Evolutionary conservation across 352 stramenopile species (phyloP), one percentile per base, ranked within the genome.

Genomic region (Globisporangium viniferum): DNA sequence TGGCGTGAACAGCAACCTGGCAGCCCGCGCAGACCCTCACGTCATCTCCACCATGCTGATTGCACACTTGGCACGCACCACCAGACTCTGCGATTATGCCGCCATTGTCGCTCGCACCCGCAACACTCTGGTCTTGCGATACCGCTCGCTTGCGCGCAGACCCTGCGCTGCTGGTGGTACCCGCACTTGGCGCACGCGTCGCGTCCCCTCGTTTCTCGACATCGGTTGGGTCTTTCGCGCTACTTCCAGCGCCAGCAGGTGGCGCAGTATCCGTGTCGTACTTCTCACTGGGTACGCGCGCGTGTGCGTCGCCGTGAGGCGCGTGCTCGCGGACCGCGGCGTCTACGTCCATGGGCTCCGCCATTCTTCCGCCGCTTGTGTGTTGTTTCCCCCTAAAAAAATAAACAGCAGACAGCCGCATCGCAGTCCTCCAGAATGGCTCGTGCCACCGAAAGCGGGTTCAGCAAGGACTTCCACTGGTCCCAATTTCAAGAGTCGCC

Each of bases 21-120:
- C 80, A 88, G 35, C 59, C 62, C 1, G 22, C 24, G 22, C 80
- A 88, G 1, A 86, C 69, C 22, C 55, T 63, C 49, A 82, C 14
- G n/a, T 62, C 36, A 24, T 67, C 69, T 41, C 41, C 61, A 5
- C 14, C 44, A 15, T 27, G 41, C 4, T 46, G 20, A 39, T 29
- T 35, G 10, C 66, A 72, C 5, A 41, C 60, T 58, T 24, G 56
- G 15, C 66, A 72, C 8, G 18, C 7, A 8, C 3, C 8, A 8
- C 18, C 35, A 18, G 31, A 29, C 48, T 31, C 36, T n/a, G 1
- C 7, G 10, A 6, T 4, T 8, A 9, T 6, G n/a, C 3, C 12
- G 5, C 2, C 59, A 51, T 10, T 29, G 8, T 27, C 22, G 6
- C 2, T 33, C 31, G 36, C 10, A 22, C 7, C 8, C 20, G n/a